phyloP scores from a whole-genome alignment of 768 basidiomycete species.

The Russula vinacea region DNA sequence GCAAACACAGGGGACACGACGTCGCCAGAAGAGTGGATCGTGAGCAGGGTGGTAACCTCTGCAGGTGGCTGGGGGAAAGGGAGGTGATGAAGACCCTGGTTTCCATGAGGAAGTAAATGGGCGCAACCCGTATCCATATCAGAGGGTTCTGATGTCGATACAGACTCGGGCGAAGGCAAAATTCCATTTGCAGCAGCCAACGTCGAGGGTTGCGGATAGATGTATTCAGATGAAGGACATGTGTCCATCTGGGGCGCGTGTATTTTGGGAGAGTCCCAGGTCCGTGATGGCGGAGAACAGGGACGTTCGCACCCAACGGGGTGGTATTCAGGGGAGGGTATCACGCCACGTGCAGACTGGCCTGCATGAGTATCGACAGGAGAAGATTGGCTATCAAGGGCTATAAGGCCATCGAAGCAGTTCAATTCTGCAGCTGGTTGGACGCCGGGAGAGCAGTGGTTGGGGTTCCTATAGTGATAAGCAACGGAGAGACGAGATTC shows the following conservation, averaged over 20 bases:
- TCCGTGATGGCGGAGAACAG: background rate
- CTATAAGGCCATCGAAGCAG: background rate
- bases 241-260: background rate
- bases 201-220: background rate
- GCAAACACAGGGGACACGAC: conserved; percentile 20
- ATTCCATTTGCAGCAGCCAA: background rate
- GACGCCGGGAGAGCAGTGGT: background rate
- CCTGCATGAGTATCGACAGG: background rate
- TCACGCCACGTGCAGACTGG: background rate
- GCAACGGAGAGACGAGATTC: background rate
- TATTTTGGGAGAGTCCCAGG: background rate
- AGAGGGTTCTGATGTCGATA: background rate
- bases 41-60: conserved; percentile 18
- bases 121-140: background rate
- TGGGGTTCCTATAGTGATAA: background rate
- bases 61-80: conserved; percentile 18
- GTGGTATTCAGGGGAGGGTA: background rate
- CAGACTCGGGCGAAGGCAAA: background rate
- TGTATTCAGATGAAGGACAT: background rate
- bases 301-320: background rate
- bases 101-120: background rate
- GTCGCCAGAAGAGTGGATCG: background rate
- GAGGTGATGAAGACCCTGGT: background rate
- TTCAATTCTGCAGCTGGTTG: background rate
- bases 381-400: background rate